Conservation (phyloP, 2,329 filamentous ascomycete genomes). For the Neopestalotiopsis sp. region DNA sequence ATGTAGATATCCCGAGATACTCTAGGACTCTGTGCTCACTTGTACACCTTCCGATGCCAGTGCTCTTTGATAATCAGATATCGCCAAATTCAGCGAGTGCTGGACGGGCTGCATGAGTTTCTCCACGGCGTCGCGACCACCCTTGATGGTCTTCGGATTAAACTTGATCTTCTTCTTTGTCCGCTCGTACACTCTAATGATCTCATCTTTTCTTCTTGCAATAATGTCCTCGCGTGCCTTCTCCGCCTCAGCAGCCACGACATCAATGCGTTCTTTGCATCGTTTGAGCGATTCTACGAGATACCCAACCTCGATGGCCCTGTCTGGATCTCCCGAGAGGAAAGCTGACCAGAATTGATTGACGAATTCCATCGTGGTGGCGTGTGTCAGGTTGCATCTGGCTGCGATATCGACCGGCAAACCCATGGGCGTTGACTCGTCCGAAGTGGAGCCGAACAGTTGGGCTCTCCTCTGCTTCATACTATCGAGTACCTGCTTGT, state of each 20-base stretch:
- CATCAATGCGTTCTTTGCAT: conserved; percentile 78
- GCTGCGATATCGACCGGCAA: conserved; percentile 61
- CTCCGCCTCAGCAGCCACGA: conserved; percentile 82
- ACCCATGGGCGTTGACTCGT: conserved; percentile 58
- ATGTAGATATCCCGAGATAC: neutral
- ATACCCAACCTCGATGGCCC: conserved; percentile 79
- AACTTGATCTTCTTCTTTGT: conserved; percentile 77
- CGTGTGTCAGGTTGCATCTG: conserved; percentile 74
- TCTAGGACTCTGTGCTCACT: conserved; percentile 48
- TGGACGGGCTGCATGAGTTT: conserved; percentile 78
- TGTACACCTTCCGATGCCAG: conserved; percentile 67
- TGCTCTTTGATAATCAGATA: conserved; percentile 72
- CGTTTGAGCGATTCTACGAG: conserved; percentile 81
- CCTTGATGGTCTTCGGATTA: conserved; percentile 70
- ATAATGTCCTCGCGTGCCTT: conserved; percentile 71
- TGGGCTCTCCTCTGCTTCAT: conserved; percentile 66
- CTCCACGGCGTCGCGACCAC: conserved; percentile 77
- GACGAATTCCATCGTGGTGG: conserved; percentile 93
- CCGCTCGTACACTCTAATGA: conserved; percentile 70
- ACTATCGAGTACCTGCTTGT: conserved; percentile 69
- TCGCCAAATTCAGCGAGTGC: conserved; percentile 71
- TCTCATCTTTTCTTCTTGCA: conserved; percentile 69
- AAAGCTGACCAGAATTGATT: conserved; percentile 97
- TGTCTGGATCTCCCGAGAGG: conserved; percentile 82
- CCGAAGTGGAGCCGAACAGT: conserved; percentile 55